phyloP scores from a whole-genome alignment of 805 yeast genomes.

The Soucietia sequanensis region DNA sequence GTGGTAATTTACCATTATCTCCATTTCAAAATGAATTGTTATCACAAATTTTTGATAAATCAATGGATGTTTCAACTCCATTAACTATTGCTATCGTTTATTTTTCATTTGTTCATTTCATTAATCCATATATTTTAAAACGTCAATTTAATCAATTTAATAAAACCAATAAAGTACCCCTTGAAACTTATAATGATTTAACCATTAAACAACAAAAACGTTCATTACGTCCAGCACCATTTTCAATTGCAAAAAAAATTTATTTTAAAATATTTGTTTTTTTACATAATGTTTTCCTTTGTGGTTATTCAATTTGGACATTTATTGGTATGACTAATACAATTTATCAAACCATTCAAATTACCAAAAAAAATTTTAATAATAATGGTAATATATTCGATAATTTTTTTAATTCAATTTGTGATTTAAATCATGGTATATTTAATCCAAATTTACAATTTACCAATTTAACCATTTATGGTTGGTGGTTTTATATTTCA shows the following conservation, averaged over 20 bases:
- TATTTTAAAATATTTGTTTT: conserved; percentile 55
- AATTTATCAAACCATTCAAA: conserved; percentile 40
- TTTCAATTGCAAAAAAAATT: conserved; percentile 40
- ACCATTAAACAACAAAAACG: conserved; percentile 24
- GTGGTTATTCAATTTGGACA: conserved; percentile 70
- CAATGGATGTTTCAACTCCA: conserved; percentile 54
- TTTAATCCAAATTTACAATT: conserved; percentile 34
- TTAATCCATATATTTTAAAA: conserved; percentile 47
- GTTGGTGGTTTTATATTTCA: conserved; percentile 66
- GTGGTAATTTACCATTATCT: conserved; percentile 28
- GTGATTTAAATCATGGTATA: conserved; percentile 59
- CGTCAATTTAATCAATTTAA: conserved; percentile 42
- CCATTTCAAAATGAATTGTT: conserved; percentile 33
- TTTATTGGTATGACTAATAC: conserved; percentile 61
- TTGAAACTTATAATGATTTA: conserved; percentile 10
- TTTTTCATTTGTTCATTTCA: conserved; percentile 54
- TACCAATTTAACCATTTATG: conserved; percentile 51
- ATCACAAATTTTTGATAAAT: conserved; percentile 32
- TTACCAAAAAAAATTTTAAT: conserved; percentile 14
- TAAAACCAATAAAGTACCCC: conserved; percentile 18
- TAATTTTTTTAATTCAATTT: conserved; percentile 58
- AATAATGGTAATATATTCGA: conserved; percentile 30
- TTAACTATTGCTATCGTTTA: conserved; percentile 56
- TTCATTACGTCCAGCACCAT: conserved; percentile 54
- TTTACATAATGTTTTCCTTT: conserved; percentile 58